These are phyloP conservation scores for Abrus pulchellus DNA, from an alignment of 306 rosid genomes.

Conservation along the genomic window DNA sequence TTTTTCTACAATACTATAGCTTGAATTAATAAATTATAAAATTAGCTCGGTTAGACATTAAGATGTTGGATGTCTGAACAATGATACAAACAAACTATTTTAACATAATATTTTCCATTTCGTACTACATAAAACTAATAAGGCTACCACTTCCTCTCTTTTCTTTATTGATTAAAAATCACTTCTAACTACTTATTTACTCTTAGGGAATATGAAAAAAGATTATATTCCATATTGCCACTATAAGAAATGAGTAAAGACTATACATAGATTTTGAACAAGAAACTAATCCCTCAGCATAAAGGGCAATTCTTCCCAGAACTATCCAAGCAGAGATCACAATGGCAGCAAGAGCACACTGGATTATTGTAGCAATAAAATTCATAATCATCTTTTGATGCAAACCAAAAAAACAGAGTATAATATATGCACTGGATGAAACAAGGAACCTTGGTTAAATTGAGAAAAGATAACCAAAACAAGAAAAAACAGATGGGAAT, in stretches of 20 bases:
- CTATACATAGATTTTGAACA: conserved; percentile 5
- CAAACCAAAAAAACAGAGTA: too few relatives aligned
- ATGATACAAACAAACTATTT: conserved; percentile 32
- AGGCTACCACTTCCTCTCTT: conserved; percentile 19
- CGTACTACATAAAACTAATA: conserved; percentile 25
- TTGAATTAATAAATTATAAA: conserved; percentile 34
- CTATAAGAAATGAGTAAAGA: too few relatives aligned
- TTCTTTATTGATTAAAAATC: background rate
- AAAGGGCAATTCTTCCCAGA: conserved; percentile 72
- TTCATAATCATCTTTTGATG: conserved; percentile 51
- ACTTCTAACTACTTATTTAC: conserved; percentile 8
- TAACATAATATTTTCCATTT: conserved; percentile 22
- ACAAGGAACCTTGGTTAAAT: too few relatives aligned
- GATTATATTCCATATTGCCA: too few relatives aligned
- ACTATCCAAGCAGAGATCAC: conserved; percentile 96
- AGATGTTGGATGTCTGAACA: conserved; percentile 32
- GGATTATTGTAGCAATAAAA: conserved; percentile 53
- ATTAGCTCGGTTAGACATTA: conserved; percentile 20
- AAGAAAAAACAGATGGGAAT: too few relatives aligned
- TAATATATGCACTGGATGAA: too few relatives aligned
- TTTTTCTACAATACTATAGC: conserved; percentile 19
- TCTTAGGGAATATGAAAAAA: too few relatives aligned
- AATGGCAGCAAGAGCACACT: conserved; percentile 94
- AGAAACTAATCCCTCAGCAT: conserved; percentile 33
- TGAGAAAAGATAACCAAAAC: too few relatives aligned